Percentiles rank a stretch among this genome's conserved stretches.
These are phyloP conservation scores for Pseudonitzschia multiseries DNA, from an alignment of 108 stramenopile species.

Conservation along the genomic window DNA sequence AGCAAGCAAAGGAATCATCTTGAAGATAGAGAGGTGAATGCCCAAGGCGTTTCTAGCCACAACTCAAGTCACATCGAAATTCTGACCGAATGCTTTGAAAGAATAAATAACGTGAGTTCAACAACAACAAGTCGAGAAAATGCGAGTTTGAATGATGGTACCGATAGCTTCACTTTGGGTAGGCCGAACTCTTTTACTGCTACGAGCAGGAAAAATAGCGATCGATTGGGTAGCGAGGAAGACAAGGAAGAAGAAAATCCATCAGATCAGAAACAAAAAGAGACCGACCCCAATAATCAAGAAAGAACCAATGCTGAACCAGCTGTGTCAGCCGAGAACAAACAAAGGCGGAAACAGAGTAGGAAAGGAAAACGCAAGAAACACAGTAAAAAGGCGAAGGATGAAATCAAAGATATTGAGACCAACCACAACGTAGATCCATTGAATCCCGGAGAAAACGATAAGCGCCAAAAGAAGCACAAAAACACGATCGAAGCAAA, in stretches of 20 bases:
- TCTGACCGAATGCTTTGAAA: background rate
- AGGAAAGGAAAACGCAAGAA: background rate
- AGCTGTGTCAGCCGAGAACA: no score
- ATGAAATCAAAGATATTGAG: background rate
- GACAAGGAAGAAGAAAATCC: background rate
- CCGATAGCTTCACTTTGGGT: background rate
- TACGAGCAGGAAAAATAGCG: background rate
- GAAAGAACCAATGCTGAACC: background rate
- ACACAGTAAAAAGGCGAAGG: background rate
- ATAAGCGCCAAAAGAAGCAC: background rate
- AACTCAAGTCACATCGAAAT: background rate
- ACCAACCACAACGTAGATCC: background rate
- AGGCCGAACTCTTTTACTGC: background rate
- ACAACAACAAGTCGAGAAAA: background rate
- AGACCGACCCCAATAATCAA: background rate
- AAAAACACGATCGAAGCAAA: background rate
- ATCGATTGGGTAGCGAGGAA: background rate
- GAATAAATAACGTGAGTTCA: background rate
- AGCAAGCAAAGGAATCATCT: no score
- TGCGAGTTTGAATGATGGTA: background rate
- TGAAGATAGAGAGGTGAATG: background rate
- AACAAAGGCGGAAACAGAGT: background rate
- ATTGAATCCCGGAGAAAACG: background rate
- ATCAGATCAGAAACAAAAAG: background rate
- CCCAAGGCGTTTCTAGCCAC: background rate